Evolutionary conservation across 176 grass and related monocot species (phyloP), one percentile per base, ranked within the genome.

Genomic region (Carex parvula): DNA sequence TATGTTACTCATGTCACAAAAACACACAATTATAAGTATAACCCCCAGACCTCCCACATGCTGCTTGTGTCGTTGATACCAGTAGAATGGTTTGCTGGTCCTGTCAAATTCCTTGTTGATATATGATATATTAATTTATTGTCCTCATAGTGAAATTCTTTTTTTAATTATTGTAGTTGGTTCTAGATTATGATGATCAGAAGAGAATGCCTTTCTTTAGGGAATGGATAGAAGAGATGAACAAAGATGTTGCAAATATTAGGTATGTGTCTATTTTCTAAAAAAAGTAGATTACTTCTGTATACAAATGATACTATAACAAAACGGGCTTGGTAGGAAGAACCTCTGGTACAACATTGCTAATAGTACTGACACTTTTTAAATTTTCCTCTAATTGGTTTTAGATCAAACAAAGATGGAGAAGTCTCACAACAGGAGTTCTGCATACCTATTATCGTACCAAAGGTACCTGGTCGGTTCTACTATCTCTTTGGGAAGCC

Each of bases 121-220:
- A 48, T 48, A 5, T 72, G 18, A 21, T 30, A 29, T 4, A 14
- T 30, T 8, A 71, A 16, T 65, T 82, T 21, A 8, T 37, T 56
- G 16, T 32, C 55, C 61, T 64, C 10, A 65, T 64, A 32, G 33
- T 73, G 82, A 41, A 55, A n/a, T 46, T 77, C 21, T 79, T 0
- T 61, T 30, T 30, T n/a, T 80, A 87, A 3, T 35, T 60, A 59
- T 84, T 81, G 83, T 84, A 99, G 96, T 84, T 99, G 84, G 89
- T 99, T 86, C 80, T 93, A 12, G 96, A 99, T 85, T 99, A 99
- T 84, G 89, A 95, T 85, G 96, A 99, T 75, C 91, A 88, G 83
- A 94, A 89, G 88, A 93, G 89, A 52, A 90, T 99, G 56, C 96
- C 96, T 3, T 90, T 86, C n/a, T 13, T 95, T 30, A 88, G 85